phyloP scores from a whole-genome alignment of 495 filamentous ascomycete species.

The Lindgomyces ingoldianus region DNA sequence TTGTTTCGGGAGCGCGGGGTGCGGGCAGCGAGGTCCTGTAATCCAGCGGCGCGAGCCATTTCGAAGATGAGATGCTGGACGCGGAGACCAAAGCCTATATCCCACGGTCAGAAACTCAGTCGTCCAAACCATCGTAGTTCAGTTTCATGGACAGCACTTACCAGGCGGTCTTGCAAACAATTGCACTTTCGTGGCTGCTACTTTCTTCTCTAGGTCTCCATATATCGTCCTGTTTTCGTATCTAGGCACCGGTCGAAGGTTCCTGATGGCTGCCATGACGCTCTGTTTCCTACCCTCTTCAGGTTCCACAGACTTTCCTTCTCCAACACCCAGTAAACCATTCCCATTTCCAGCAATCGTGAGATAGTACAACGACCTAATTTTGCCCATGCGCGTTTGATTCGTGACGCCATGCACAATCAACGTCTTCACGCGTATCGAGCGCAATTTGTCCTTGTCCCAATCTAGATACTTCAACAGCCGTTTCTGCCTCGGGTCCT shows the following conservation, averaged over 20 bases:
- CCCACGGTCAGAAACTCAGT: background rate
- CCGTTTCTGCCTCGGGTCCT: constrained; percentile 54
- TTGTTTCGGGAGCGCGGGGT: constrained; percentile 81
- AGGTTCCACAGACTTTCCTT: constrained; percentile 79
- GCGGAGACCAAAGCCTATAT: constrained; percentile 85
- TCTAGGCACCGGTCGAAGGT: constrained; percentile 80
- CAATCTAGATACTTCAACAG: constrained; percentile 73
- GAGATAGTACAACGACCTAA: constrained; percentile 67
- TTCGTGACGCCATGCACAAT: constrained; percentile 76
- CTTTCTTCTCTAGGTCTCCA: constrained; percentile 80
- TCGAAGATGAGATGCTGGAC: constrained; percentile 90
- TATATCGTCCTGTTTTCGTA: constrained; percentile 92
- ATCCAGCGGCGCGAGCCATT: constrained; percentile 79
- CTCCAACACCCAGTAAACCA: constrained; percentile 83
- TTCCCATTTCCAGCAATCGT: constrained; percentile 80
- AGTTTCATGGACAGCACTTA: constrained; percentile 49
- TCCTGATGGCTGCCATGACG: constrained; percentile 72
- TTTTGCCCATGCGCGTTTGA: constrained; percentile 95
- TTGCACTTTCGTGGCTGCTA: constrained; percentile 78
- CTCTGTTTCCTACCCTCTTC: constrained; percentile 66
- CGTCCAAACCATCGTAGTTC: background rate
- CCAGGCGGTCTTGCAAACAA: constrained; percentile 83
- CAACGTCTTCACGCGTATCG: constrained; percentile 62
- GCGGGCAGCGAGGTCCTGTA: constrained; percentile 79
- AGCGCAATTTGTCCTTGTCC: constrained; percentile 54